These are phyloP conservation scores for Tetrapyrgos nigripes DNA, from an alignment of 1,284 basidiomycete species.

Conservation along the genomic window DNA sequence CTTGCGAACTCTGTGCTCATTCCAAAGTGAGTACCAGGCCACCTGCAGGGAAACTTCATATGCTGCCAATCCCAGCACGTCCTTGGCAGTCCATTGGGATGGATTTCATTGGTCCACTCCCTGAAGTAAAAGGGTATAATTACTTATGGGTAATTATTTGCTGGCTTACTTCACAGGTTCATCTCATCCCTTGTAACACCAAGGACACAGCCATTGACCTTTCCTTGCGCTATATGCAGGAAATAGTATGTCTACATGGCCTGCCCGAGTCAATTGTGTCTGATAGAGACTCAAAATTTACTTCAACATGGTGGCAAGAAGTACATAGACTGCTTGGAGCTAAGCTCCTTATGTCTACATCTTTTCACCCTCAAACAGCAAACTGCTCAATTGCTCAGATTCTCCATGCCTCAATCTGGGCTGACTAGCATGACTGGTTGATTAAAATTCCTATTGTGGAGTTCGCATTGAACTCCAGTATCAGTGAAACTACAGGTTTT, in stretches of 20 bases:
- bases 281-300: too few species aligned
- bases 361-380: too few species aligned
- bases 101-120: slow-evolving; percentile 43
- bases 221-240: too few species aligned
- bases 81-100: too few species aligned
- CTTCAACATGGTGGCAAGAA: slow-evolving; percentile 36
- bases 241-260: too few species aligned
- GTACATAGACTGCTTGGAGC: slow-evolving; percentile 30
- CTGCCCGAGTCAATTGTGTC: too few species aligned
- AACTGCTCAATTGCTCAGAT: slow-evolving; percentile 33
- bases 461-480: slow-evolving; percentile 17
- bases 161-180: slow-evolving; percentile 24
- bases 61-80: slow-evolving; percentile 30
- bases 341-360: slow-evolving; percentile 13
- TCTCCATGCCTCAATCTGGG: slow-evolving; percentile 27
- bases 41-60: slow-evolving; percentile 27
- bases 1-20: slow-evolving; percentile 28
- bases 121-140: slow-evolving; percentile 18
- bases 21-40: slow-evolving; percentile 20
- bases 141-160: slow-evolving; percentile 26
- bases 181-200: too few species aligned
- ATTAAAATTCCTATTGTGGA: slow-evolving; percentile 37
- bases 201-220: too few species aligned
- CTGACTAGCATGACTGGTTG: slow-evolving; percentile 42
- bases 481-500: slow-evolving; percentile 36